These are phyloP conservation scores for Ustilago hordei DNA, from an alignment of 1,284 basidiomycete species.

Conservation along the genomic window DNA sequence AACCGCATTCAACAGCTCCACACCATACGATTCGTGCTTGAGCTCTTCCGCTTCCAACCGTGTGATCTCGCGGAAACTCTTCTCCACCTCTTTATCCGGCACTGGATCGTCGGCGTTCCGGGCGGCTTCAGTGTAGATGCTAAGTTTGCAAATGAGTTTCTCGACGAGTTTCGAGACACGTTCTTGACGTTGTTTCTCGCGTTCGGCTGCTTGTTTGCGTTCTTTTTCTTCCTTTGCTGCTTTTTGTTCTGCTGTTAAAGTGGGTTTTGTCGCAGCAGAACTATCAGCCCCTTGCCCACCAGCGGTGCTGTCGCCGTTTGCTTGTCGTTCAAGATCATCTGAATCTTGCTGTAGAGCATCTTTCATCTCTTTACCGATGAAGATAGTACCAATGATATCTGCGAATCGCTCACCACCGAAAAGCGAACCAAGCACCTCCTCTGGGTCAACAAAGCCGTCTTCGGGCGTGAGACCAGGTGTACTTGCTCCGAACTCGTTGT, in stretches of 20 bases:
- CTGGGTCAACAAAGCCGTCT: conserved; percentile 75
- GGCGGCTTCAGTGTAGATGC: conserved; percentile 92
- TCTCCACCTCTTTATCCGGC: conserved; percentile 73
- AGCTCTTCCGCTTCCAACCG: conserved; percentile 68
- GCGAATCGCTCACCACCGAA: conserved; percentile 81
- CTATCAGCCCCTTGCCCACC: background rate
- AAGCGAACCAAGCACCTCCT: conserved; percentile 80
- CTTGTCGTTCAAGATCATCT: conserved; percentile 72
- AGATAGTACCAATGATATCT: conserved; percentile 84
- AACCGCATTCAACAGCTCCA: conserved; percentile 89
- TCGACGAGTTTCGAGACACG: conserved; percentile 85
- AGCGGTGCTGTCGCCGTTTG: conserved; percentile 33
- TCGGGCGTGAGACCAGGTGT: conserved; percentile 65
- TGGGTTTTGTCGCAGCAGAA: conserved; percentile 57
- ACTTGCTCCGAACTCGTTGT: conserved; percentile 80
- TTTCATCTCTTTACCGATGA: conserved; percentile 95
- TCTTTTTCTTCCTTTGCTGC: conserved; percentile 81
- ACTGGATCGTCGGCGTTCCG: conserved; percentile 77
- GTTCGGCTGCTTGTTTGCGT: conserved; percentile 76
- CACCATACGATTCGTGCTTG: conserved; percentile 87
- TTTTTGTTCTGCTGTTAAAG: conserved; percentile 84
- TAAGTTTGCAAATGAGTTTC: conserved; percentile 86
- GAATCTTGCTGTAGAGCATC: conserved; percentile 93
- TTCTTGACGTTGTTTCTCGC: conserved; percentile 82
- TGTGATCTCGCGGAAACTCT: conserved; percentile 64